Evolutionary conservation across 1,284 basidiomycete genomes (phyloP).

Genomic region (Ganoderma sinense): DNA sequence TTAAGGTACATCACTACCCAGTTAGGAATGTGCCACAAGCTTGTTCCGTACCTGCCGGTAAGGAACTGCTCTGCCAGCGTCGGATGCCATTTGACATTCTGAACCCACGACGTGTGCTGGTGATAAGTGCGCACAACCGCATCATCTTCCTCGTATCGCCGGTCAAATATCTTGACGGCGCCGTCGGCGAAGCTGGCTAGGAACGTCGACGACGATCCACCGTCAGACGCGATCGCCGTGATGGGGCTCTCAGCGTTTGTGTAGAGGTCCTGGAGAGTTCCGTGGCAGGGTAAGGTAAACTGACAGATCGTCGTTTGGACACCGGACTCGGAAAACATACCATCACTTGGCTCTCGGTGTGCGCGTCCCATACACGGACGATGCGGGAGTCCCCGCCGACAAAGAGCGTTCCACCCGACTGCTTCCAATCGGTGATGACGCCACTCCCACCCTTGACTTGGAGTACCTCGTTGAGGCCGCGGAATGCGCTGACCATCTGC

Average conservation of each 20-base stretch:
- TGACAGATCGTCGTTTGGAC: conserved; percentile 10
- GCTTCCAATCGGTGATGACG: conserved; percentile 94
- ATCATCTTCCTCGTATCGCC: conserved; percentile 85
- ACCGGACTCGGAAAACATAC: conserved; percentile 54
- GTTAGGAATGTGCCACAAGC: neutral
- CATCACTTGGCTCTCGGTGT: conserved; percentile 85
- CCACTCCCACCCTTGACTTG: conserved; percentile 81
- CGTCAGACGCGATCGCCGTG: conserved; percentile 87
- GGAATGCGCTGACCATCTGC: conserved; percentile 94
- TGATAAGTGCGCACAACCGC: conserved; percentile 86
- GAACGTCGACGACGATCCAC: conserved; percentile 82
- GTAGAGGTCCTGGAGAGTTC: conserved; percentile 71
- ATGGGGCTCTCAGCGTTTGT: conserved; percentile 92
- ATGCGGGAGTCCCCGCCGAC: conserved; percentile 92
- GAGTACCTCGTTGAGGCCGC: conserved; percentile 85
- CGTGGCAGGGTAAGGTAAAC: conserved; percentile 18
- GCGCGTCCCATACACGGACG: conserved; percentile 95
- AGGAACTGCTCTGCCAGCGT: conserved; percentile 79
- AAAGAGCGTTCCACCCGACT: conserved; percentile 84
- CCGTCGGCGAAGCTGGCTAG: conserved; percentile 96
- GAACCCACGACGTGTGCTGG: conserved; percentile 92
- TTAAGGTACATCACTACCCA: conserved; percentile 6
- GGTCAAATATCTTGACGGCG: conserved; percentile 90
- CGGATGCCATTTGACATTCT: conserved; percentile 90
- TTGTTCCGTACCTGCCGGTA: conserved; percentile 78